These are phyloP conservation scores for Eutypella sp. DNA, from an alignment of 2,329 filamentous ascomycete genomes.

Conservation along the genomic window DNA sequence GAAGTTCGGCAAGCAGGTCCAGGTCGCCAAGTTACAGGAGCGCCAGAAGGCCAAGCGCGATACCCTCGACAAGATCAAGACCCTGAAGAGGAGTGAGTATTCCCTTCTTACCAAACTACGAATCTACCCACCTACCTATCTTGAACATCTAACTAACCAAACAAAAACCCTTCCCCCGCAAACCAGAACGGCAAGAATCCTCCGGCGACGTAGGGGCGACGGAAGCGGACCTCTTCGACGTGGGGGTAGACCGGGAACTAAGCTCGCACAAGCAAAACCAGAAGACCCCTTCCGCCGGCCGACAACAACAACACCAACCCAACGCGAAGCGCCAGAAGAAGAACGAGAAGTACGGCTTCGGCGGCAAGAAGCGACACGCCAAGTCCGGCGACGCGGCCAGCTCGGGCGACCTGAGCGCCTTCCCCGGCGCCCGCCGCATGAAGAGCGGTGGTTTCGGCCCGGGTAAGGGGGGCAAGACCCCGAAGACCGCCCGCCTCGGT, in stretches of 20 bases:
- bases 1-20: slow-evolving; percentile 98
- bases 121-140: neutral
- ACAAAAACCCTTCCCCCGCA: slow-evolving; percentile 17
- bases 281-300: slow-evolving; percentile 33
- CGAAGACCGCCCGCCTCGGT: slow-evolving; percentile 41
- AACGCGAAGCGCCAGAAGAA: slow-evolving; percentile 85
- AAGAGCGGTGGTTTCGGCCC: slow-evolving; percentile 58
- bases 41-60: slow-evolving; percentile 86
- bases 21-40: slow-evolving; percentile 94
- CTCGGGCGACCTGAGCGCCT: slow-evolving; percentile 73
- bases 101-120: neutral
- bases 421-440: slow-evolving; percentile 82
- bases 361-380: slow-evolving; percentile 85
- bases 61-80: slow-evolving; percentile 91
- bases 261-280: slow-evolving; percentile 40
- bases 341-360: slow-evolving; percentile 90
- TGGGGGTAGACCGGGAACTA: slow-evolving; percentile 70
- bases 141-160: slow-evolving; percentile 15
- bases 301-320: slow-evolving; percentile 32
- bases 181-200: slow-evolving; percentile 74
- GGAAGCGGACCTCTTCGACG: slow-evolving; percentile 86
- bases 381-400: slow-evolving; percentile 90
- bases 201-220: slow-evolving; percentile 58
- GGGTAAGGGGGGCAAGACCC: slow-evolving; percentile 29
- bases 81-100: slow-evolving; percentile 83